phyloP scores from a whole-genome alignment of 2,329 filamentous ascomycete species.

The Alternaria incomplexa region DNA sequence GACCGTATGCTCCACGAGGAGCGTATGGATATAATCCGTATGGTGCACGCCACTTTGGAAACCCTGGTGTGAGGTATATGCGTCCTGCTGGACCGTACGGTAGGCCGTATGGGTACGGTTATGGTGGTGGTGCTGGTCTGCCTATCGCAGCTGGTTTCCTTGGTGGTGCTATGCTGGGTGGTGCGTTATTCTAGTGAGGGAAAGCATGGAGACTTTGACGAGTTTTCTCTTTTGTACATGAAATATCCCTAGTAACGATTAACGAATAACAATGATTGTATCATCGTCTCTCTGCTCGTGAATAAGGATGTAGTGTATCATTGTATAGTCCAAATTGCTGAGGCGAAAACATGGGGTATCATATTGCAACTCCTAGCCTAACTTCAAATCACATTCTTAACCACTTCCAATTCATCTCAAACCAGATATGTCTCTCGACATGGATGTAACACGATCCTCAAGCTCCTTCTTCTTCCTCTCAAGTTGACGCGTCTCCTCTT shows the following conservation, averaged over 20 bases:
- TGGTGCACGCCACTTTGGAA: conserved; percentile 53
- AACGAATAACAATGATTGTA: neutral
- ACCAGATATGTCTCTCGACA: conserved; percentile 72
- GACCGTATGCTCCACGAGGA: conserved; percentile 28
- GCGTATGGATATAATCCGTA: conserved; percentile 57
- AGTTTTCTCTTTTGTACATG: neutral
- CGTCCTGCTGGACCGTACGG: conserved; percentile 58
- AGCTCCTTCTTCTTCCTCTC: conserved; percentile 68
- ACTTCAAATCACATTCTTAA: neutral
- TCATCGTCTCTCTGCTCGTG: neutral
- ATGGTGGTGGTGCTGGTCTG: conserved; percentile 47
- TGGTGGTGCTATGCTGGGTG: conserved; percentile 44
- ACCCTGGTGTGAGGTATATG: conserved; percentile 57
- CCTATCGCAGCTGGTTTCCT: conserved; percentile 45
- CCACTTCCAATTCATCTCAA: conserved; percentile 44
- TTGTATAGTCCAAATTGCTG: neutral
- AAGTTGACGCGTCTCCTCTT: conserved; percentile 70
- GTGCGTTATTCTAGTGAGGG: conserved; percentile 28
- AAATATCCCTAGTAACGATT: neutral
- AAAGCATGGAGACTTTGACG: neutral
- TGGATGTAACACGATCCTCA: conserved; percentile 69
- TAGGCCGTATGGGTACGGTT: conserved; percentile 45
- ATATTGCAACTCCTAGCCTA: conserved; percentile 6
- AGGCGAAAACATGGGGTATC: conserved; percentile 2
- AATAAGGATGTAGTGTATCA: neutral